Conservation (phyloP, 768 basidiomycete genomes). For the Psilocybe azurescens region DNA sequence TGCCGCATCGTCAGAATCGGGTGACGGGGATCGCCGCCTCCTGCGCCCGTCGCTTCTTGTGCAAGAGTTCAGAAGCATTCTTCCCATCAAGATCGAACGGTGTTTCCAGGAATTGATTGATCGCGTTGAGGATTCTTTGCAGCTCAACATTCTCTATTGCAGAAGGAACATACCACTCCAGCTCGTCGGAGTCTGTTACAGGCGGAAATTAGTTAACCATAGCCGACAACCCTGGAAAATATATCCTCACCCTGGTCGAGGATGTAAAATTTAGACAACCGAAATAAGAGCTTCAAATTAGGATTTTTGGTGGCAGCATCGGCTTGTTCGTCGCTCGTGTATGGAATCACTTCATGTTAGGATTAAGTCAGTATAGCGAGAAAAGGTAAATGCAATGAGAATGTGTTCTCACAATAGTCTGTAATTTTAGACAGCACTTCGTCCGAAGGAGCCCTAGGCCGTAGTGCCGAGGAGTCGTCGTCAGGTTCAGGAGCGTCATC, state of each 20-base stretch:
- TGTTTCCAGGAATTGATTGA: conserved; percentile 81
- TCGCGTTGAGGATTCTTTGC: conserved; percentile 70
- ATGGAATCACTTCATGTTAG: conserved; percentile 67
- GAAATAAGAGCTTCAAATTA: conserved; percentile 84
- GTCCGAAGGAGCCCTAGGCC: conserved; percentile 57
- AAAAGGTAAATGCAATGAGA: neutral
- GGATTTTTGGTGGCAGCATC: conserved; percentile 79
- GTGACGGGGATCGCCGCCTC: conserved; percentile 54
- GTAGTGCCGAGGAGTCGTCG: conserved; percentile 28
- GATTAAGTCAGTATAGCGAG: conserved; percentile 1
- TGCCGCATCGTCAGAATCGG: conserved; percentile 48
- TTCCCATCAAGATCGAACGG: conserved; percentile 86
- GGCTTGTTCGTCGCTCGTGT: conserved; percentile 74
- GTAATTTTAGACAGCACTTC: conserved; percentile 72
- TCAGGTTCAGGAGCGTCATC: conserved; percentile 38
- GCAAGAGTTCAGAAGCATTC: conserved; percentile 72
- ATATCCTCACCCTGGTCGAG: conserved; percentile 63
- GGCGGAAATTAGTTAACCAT: conserved; percentile 14
- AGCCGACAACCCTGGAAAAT: conserved; percentile 6
- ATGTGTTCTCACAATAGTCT: conserved; percentile 68
- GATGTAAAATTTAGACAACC: conserved; percentile 74
- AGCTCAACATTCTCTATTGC: conserved; percentile 71
- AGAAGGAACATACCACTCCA: conserved; percentile 87
- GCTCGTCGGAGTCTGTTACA: conserved; percentile 64
- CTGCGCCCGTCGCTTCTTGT: conserved; percentile 63